phyloP scores from a whole-genome alignment of 257 asterid genomes.

The Rauvolfia tetraphylla region DNA sequence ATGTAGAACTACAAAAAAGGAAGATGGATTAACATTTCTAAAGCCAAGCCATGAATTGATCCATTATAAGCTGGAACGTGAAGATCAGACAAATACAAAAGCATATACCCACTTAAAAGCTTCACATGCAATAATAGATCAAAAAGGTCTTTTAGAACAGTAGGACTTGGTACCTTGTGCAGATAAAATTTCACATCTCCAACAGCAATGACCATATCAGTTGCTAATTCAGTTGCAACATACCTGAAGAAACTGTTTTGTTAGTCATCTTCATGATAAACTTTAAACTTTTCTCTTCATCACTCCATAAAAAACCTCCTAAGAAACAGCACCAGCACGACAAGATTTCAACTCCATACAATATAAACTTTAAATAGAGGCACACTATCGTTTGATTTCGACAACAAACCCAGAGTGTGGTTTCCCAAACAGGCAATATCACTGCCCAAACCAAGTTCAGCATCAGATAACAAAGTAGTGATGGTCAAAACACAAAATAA shows the following conservation, averaged over 20 bases:
- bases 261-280: slow-evolving; percentile 2
- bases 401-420: not conserved
- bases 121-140: not conserved
- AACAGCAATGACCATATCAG: slow-evolving; percentile 37
- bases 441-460: not conserved
- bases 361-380: not conserved
- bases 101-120: too few species aligned
- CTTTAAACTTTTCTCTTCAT: not conserved
- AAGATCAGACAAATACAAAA: not conserved
- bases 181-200: slow-evolving; percentile 46
- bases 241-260: slow-evolving; percentile 31
- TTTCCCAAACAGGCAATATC: not conserved
- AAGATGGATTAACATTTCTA: not conserved
- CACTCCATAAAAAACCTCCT: not conserved
- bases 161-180: slow-evolving; percentile 38
- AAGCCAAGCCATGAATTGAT: not conserved
- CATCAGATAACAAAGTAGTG: not conserved
- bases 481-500: not conserved
- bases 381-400: not conserved
- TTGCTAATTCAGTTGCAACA: slow-evolving; percentile 46
- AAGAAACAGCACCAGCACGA: not conserved
- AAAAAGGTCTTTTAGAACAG: not conserved
- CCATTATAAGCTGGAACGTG: not conserved
- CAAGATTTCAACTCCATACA: not conserved
- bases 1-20: not conserved